These are phyloP conservation scores for Colletotrichum graminicola DNA, from an alignment of 2,329 filamentous ascomycete species.

Conservation along the genomic window DNA sequence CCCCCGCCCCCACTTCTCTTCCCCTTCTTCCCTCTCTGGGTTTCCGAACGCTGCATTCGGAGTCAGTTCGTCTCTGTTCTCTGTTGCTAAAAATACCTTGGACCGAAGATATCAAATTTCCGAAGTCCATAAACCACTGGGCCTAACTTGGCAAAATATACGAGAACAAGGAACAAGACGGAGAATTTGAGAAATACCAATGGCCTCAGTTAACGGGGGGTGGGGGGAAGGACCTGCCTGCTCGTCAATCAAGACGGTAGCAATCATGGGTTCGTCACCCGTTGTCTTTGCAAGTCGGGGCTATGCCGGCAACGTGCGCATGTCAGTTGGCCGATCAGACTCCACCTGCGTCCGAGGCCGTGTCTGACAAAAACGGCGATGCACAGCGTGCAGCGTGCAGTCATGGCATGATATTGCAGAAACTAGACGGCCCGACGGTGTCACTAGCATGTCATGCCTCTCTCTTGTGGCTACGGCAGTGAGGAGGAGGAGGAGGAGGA, in stretches of 20 bases:
- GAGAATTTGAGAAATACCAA: background rate
- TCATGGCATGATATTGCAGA: constrained; percentile 33
- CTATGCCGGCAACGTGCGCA: constrained; percentile 1
- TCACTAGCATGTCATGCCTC: background rate
- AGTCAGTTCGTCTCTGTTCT: background rate
- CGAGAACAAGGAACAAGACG: constrained; percentile 3
- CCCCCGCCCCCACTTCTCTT: background rate
- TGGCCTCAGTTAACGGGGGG: background rate
- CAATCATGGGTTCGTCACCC: background rate
- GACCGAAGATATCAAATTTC: background rate
- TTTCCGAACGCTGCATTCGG: background rate
- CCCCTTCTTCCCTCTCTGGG: constrained; percentile 1
- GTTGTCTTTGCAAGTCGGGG: background rate
- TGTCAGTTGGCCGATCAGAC: constrained; percentile 23
- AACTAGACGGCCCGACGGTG: constrained; percentile 13
- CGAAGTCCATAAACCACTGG: background rate
- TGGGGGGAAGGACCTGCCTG: background rate
- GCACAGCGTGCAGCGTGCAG: background rate
- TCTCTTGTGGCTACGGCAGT: background rate
- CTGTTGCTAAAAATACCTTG: constrained; percentile 17
- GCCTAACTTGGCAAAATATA: constrained; percentile 8
- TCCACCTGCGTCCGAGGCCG: background rate
- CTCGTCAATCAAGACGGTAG: background rate
- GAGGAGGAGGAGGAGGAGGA: no score
- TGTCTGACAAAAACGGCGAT: background rate